Evolutionary conservation across 1,284 basidiomycete genomes (phyloP).

Genomic region (Sphagnurus paluster): DNA sequence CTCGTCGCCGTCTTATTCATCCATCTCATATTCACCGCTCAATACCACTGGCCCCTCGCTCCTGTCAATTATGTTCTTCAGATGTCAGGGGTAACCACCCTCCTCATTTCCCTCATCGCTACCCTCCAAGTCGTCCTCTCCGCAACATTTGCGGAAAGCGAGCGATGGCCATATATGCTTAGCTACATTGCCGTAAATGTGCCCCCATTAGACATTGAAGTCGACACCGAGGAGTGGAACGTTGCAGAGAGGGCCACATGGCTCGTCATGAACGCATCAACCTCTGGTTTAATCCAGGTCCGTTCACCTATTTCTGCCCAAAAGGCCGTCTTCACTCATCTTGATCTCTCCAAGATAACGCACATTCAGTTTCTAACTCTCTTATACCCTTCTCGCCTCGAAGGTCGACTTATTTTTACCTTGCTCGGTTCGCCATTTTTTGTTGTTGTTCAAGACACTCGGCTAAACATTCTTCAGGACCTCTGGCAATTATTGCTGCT

Average conservation of each 20-base stretch:
- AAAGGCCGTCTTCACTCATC: background rate
- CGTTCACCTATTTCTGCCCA: conserved; percentile 4
- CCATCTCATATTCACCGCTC: conserved; percentile 92
- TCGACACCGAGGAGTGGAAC: conserved; percentile 53
- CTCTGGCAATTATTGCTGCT: conserved; percentile 84
- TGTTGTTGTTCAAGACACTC: background rate
- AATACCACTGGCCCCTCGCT: conserved; percentile 95
- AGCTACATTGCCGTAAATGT: conserved; percentile 87
- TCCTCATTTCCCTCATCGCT: conserved; percentile 78
- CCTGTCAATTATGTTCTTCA: conserved; percentile 91
- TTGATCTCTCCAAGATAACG: conserved; percentile 63
- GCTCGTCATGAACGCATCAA: conserved; percentile 86
- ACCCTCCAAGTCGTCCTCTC: conserved; percentile 76
- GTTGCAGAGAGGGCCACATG: conserved; percentile 74
- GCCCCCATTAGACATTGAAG: conserved; percentile 51
- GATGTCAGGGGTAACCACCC: conserved; percentile 76
- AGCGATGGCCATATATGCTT: conserved; percentile 92
- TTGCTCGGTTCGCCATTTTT: conserved; percentile 59
- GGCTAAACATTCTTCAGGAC: conserved; percentile 47
- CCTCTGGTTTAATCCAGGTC: conserved; percentile 86
- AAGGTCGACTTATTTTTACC: conserved; percentile 85
- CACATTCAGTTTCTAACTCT: conserved; percentile 98
- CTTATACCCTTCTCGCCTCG: conserved; percentile 92
- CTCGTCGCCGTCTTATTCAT: conserved; percentile 87
- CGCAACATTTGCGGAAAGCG: conserved; percentile 60